Conservation (phyloP, 208 protist genomes). For the Trypanosoma congolense region DNA sequence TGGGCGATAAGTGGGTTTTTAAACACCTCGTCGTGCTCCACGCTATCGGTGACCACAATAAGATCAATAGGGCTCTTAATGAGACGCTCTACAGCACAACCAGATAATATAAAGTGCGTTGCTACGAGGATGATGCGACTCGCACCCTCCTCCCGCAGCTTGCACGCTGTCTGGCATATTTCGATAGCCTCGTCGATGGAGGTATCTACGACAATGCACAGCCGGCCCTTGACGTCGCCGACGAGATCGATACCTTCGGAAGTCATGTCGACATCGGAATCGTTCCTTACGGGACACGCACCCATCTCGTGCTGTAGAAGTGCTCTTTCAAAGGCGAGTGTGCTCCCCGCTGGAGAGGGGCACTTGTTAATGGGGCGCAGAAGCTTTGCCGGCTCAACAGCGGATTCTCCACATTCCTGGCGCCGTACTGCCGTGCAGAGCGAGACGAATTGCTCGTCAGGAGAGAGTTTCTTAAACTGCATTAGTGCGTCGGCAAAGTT, state of each 20-base stretch:
- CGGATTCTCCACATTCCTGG: not conserved
- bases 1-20: slow-evolving; percentile 54
- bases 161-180: slow-evolving; percentile 48
- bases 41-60: slow-evolving; percentile 75
- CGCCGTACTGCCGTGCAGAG: slow-evolving; percentile 78
- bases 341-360: slow-evolving; percentile 23
- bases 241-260: slow-evolving; percentile 54
- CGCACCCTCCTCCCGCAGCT: slow-evolving; percentile 54
- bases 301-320: slow-evolving; percentile 58
- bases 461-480: slow-evolving; percentile 64
- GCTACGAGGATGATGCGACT: slow-evolving; percentile 63
- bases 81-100: slow-evolving; percentile 52
- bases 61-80: slow-evolving; percentile 70
- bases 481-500: slow-evolving; percentile 84
- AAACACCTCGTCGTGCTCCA: slow-evolving; percentile 76
- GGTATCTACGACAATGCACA: slow-evolving; percentile 80
- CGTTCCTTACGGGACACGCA: slow-evolving; percentile 19
- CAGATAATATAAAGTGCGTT: slow-evolving; percentile 76
- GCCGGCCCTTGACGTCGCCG: slow-evolving; percentile 57
- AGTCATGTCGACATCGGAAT: slow-evolving; percentile 21
- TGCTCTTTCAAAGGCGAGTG: slow-evolving; percentile 48
- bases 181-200: slow-evolving; percentile 77
- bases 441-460: slow-evolving; percentile 62
- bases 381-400: not conserved
- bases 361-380: not conserved